Conservation (phyloP, 2,329 filamentous ascomycete genomes). For the Cadophora sp. region DNA sequence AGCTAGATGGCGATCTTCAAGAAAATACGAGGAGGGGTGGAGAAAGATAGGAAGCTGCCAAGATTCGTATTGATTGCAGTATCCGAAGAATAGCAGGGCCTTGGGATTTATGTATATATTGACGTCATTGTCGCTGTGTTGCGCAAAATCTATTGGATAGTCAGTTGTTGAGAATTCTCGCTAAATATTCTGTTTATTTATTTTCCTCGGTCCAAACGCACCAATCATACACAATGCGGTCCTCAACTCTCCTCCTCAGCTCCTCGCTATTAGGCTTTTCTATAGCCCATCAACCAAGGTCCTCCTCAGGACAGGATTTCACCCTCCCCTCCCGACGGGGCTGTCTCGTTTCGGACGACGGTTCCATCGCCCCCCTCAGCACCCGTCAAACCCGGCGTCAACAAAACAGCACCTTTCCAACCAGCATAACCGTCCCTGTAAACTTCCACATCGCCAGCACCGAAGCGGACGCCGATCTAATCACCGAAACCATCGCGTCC, state of each 20-base stretch:
- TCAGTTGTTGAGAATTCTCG: not conserved
- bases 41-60: conserved; percentile 3
- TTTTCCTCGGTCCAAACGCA: not conserved
- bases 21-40: conserved; percentile 17
- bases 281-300: not conserved
- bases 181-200: not conserved
- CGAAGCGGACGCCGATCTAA: conserved; percentile 1
- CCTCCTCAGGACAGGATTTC: not conserved
- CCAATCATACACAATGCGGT: not conserved
- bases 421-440: conserved; percentile 10
- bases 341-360: conserved; percentile 16
- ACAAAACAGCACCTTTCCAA: conserved; percentile 5
- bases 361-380: not conserved
- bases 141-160: not conserved
- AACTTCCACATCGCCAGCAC: conserved; percentile 21
- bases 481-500: conserved; percentile 10
- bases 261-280: not conserved
- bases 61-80: not conserved
- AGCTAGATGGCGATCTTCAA: conserved; percentile 1
- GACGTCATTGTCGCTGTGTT: conserved; percentile 1
- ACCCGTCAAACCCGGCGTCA: conserved; percentile 1
- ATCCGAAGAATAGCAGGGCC: not conserved
- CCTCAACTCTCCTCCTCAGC: not conserved
- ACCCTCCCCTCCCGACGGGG: conserved; percentile 5
- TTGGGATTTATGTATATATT: conserved; percentile 6